Conservation (phyloP, 192 early-diverging fungal species). For the Dispira simplex region DNA sequence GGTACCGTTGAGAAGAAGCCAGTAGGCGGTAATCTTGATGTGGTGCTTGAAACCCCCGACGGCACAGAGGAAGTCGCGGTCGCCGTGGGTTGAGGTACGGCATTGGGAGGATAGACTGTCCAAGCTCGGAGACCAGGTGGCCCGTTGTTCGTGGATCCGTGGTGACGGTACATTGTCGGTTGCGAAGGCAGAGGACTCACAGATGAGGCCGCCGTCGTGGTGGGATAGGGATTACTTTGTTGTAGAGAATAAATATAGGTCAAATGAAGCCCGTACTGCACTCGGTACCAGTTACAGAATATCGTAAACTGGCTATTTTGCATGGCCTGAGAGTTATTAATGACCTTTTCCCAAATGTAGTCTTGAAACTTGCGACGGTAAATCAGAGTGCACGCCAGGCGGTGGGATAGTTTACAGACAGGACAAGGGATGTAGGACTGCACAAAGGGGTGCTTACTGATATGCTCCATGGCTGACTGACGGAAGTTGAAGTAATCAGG, state of each 20-base stretch:
- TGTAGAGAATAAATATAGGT: neutral
- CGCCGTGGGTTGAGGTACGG: neutral
- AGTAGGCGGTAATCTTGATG: too few relatives aligned
- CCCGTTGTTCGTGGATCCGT: neutral
- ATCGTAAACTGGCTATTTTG: neutral
- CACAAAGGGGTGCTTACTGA: neutral
- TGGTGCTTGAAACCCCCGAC: too few relatives aligned
- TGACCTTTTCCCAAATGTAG: neutral
- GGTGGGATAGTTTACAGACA: neutral
- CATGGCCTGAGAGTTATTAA: neutral
- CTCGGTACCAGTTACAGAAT: neutral
- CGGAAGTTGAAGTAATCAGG: neutral
- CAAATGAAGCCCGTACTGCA: neutral
- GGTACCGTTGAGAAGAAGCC: too few relatives aligned
- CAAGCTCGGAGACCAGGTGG: neutral
- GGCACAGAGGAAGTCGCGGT: neutral
- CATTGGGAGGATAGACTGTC: neutral
- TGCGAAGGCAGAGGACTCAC: neutral
- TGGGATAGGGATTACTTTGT: too few relatives aligned
- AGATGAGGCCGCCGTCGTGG: neutral
- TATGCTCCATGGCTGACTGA: neutral
- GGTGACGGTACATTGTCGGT: neutral
- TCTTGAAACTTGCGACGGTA: slow-evolving; percentile 1
- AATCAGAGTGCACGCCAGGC: neutral
- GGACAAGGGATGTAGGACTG: slow-evolving; percentile 1